Conservation (phyloP, 2,329 filamentous ascomycete species). For the Arthroderma sp. region DNA sequence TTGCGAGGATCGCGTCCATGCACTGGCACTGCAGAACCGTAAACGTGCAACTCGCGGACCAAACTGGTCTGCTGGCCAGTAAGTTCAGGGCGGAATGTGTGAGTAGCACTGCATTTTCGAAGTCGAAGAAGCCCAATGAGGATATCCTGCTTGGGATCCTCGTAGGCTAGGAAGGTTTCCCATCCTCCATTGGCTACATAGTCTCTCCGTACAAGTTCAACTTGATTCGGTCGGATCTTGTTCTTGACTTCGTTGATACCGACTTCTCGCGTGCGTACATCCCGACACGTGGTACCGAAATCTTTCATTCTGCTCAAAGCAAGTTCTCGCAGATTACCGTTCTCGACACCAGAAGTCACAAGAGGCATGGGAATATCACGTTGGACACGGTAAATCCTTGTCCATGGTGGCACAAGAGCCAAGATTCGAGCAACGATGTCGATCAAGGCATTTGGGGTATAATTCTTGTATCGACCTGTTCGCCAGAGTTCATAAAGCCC, state of each 20-base stretch:
- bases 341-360: constrained; percentile 96
- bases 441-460: constrained; percentile 91
- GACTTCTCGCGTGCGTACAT: constrained; percentile 90
- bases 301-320: constrained; percentile 98
- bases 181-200: constrained; percentile 93
- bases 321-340: constrained; percentile 87
- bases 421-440: constrained; percentile 94
- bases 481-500: constrained; percentile 96
- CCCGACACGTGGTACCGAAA: constrained; percentile 91
- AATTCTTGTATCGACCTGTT: constrained; percentile 94
- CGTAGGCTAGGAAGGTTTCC: constrained; percentile 97
- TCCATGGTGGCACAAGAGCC: constrained; percentile 91
- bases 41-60: constrained; percentile 89
- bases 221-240: constrained; percentile 91
- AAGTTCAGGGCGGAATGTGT: constrained; percentile 85
- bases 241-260: constrained; percentile 99
- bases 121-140: constrained; percentile 80
- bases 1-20: constrained; percentile 90
- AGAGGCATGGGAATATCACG: constrained; percentile 99
- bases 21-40: constrained; percentile 92
- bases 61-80: constrained; percentile 76
- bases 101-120: constrained; percentile 78
- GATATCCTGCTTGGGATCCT: constrained; percentile 97
- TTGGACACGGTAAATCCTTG: constrained; percentile 94
- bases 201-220: constrained; percentile 86